A percentile compares a stretch with the other conserved stretches of the same genome.
phyloP scores from a whole-genome alignment of 2,329 filamentous ascomycete species.

The Trichoderma sp. region DNA sequence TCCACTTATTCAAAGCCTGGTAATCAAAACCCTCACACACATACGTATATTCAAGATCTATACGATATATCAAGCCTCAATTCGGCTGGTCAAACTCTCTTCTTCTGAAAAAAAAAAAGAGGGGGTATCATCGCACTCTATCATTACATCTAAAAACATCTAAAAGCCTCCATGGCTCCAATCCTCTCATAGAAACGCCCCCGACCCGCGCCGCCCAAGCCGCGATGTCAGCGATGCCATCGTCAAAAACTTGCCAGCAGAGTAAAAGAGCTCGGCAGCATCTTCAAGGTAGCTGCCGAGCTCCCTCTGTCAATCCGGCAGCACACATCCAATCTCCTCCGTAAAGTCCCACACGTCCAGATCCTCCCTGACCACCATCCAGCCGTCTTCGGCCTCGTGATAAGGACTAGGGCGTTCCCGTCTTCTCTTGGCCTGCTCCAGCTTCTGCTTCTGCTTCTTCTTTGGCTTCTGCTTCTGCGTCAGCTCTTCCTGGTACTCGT shows the following conservation, averaged over 20 bases:
- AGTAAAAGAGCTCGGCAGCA: not conserved
- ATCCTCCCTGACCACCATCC: not conserved
- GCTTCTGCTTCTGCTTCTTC: no score
- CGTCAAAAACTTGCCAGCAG: not conserved
- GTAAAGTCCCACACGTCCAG: not conserved
- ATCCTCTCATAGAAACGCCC: not conserved
- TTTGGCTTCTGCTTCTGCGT: not conserved
- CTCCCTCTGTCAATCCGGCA: not conserved
- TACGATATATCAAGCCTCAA: not conserved
- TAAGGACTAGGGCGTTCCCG: not conserved
- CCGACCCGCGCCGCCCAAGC: not conserved
- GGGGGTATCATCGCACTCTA: not conserved
- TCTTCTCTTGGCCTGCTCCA: not conserved
- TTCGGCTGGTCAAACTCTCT: not conserved
- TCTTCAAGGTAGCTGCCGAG: not conserved
- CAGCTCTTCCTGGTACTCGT: not conserved
- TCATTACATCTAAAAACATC: not conserved
- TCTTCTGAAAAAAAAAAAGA: not conserved
- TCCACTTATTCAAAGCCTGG: not conserved
- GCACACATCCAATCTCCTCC: not conserved
- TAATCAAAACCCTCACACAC: not conserved
- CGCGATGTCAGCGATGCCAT: not conserved
- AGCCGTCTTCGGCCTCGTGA: not conserved
- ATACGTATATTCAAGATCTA: not conserved
- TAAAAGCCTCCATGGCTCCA: not conserved